Percentiles rank a stretch among this genome's conserved stretches.
Evolutionary conservation across 2,329 filamentous ascomycete genomes (phyloP).

Genomic region (Neopestalotiopsis sp.): DNA sequence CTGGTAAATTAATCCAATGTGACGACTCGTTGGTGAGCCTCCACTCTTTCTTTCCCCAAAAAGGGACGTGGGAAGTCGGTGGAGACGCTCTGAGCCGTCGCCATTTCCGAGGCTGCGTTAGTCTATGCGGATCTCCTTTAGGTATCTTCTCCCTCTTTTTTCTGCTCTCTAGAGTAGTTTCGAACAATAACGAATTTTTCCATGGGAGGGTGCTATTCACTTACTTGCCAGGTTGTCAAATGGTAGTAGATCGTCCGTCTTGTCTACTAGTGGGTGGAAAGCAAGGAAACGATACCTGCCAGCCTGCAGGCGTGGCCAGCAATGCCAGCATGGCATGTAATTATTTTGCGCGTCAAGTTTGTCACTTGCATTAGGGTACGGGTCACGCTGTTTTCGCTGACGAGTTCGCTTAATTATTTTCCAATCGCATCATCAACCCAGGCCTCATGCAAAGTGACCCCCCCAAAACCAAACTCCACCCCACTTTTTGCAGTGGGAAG

Average conservation of each 20-base stretch:
- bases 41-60: constrained; percentile 9
- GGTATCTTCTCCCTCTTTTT: background rate
- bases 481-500: background rate
- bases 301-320: background rate
- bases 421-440: constrained; percentile 9
- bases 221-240: background rate
- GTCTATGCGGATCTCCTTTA: background rate
- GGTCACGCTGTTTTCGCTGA: background rate
- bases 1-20: constrained; percentile 15
- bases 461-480: background rate
- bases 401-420: constrained; percentile 7
- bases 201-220: background rate
- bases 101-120: constrained; percentile 11
- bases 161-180: no score
- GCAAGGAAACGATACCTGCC: no score
- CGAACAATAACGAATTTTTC: no score
- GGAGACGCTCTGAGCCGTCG: constrained; percentile 7
- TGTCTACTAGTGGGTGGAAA: background rate
- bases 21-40: constrained; percentile 14
- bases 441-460: constrained; percentile 7
- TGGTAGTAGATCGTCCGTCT: background rate
- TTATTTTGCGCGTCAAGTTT: background rate
- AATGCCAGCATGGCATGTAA: background rate
- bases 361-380: constrained; percentile 8
- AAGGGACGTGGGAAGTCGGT: background rate